Conservation (phyloP, 345 rosid genomes). For the Eucalyptus regnans region DNA sequence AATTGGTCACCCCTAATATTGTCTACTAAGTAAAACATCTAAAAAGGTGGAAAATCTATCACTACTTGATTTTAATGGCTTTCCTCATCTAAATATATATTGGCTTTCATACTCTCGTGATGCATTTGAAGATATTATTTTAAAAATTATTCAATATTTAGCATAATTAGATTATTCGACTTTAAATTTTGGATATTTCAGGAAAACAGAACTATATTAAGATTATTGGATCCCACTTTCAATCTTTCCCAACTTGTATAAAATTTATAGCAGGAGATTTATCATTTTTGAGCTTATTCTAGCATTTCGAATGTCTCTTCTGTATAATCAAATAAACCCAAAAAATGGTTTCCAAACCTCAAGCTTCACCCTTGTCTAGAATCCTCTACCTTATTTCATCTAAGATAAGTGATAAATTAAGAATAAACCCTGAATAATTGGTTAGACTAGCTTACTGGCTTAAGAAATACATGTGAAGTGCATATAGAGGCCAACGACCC, state of each 20-base stretch:
- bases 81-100: neutral
- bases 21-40: neutral
- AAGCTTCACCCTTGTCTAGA: neutral
- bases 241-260: neutral
- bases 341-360: neutral
- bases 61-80: neutral
- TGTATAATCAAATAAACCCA: neutral
- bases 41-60: neutral
- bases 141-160: neutral
- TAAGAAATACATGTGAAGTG: neutral
- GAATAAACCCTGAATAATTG: neutral
- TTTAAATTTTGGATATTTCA: neutral
- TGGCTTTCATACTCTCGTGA: neutral
- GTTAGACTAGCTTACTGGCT: neutral
- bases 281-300: neutral
- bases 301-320: neutral
- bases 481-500: neutral
- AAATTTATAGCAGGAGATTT: neutral
- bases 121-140: neutral
- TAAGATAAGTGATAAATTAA: neutral
- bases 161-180: neutral
- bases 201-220: neutral
- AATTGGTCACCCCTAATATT: neutral
- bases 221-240: neutral
- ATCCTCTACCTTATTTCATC: neutral